These are phyloP conservation scores for Scenedesmus sp. DNA, from an alignment of 163 green algal species.

Conservation along the genomic window DNA sequence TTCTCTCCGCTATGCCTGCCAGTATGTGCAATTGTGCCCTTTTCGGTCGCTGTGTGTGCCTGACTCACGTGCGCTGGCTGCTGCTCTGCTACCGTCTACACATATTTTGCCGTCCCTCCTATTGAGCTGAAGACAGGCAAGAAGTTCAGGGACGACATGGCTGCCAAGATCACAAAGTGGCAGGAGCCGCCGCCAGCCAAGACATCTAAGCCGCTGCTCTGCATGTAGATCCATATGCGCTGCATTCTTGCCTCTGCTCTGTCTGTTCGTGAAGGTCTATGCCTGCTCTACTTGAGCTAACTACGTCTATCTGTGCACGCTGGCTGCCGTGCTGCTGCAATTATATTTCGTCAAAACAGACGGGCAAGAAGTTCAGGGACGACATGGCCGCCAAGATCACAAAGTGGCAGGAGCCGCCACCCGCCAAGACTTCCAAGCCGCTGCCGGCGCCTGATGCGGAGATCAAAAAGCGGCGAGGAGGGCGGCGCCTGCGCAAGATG, in stretches of 20 bases:
- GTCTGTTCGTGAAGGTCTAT: background rate
- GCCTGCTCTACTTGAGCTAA: background rate
- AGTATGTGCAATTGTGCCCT: no score
- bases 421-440: constrained; percentile 91
- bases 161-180: constrained; percentile 95
- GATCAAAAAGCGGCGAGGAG: constrained; percentile 93
- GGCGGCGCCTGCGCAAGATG: constrained; percentile 91
- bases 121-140: constrained; percentile 16
- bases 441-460: constrained; percentile 92
- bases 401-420: constrained; percentile 98
- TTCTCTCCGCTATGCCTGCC: no score
- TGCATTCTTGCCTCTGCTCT: no score
- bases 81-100: no score
- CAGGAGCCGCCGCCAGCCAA: constrained; percentile 77
- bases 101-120: no score
- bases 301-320: no score
- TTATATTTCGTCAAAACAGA: background rate
- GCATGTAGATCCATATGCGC: no score
- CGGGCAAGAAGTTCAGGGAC: constrained; percentile 39
- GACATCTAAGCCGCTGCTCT: background rate
- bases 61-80: no score
- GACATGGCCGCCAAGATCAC: constrained; percentile 86
- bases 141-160: constrained; percentile 40
- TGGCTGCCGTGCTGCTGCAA: background rate
- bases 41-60: no score